Conservation (phyloP, 345 rosid genomes). For the Punica granatum region DNA sequence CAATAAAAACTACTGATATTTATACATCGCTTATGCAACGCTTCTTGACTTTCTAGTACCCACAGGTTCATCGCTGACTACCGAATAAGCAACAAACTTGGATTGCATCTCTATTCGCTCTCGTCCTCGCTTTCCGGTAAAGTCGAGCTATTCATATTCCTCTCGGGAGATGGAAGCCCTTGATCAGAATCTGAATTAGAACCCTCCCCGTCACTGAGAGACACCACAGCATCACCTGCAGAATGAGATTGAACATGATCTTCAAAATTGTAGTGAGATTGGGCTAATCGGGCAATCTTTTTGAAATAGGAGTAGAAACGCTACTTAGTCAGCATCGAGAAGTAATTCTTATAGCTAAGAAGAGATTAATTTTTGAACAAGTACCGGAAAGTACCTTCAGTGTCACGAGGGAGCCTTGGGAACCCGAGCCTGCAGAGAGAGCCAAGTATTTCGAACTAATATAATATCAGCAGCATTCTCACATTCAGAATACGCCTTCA, state of each 20-base stretch:
- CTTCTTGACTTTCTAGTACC: neutral
- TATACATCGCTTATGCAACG: too few relatives aligned
- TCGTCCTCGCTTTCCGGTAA: constrained; percentile 53
- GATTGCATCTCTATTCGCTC: constrained; percentile 23
- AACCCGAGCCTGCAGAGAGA: constrained; percentile 57
- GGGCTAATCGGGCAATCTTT: neutral
- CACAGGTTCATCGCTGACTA: neutral
- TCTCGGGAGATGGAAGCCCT: constrained; percentile 82
- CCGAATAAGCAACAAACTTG: neutral
- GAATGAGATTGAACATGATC: constrained; percentile 3
- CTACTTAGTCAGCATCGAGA: neutral
- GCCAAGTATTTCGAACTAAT: constrained; percentile 81
- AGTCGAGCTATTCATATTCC: constrained; percentile 67
- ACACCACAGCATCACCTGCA: constrained; percentile 13
- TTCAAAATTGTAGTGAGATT: too few relatives aligned
- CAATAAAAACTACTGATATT: too few relatives aligned
- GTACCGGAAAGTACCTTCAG: constrained; percentile 30
- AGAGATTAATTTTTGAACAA: neutral
- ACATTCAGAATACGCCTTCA: constrained; percentile 75
- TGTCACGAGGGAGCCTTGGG: constrained; percentile 33
- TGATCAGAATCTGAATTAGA: constrained; percentile 58
- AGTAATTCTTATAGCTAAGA: neutral
- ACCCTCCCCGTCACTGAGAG: constrained; percentile 19
- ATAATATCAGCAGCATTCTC: constrained; percentile 70
- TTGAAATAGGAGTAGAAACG: neutral